Base-by-base conservation (phyloP, 768 basidiomycete species). In the Amanita phalloides region DNA sequence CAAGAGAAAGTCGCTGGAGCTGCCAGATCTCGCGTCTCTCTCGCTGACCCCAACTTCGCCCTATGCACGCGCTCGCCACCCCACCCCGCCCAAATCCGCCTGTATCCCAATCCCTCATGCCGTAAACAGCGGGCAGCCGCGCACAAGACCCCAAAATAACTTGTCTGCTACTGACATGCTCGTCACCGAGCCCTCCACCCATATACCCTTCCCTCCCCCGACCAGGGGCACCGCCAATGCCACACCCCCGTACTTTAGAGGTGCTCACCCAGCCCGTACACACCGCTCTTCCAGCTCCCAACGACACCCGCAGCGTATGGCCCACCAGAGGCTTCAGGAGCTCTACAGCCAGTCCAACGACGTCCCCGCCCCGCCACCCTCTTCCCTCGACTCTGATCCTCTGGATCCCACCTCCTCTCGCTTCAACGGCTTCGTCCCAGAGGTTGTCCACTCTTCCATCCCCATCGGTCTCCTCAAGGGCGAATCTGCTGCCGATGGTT, bases 1-100 rank as follows among this genome's bases (percentile, higher is more conserved):
- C 20, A 86, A 82, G 72, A 86, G 84, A 67, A 79, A 74, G 61
- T 84, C 82, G 0, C 77, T 89, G 17, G 84, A 89, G 62, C 73
- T 89, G 23, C 86, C 86, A 49, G 86, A 87, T 70, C 79, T 89
- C 33, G 72, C 68, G 14, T 67, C 66, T 3, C 61, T 73, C 6
- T 60, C 68, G 1, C 48, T 64, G n/a, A 57, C 63, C 2, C 56
- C 59, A 10, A 9, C 37, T 49, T 51, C 51, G 7, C 51, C 51
- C n/a, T 45, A 45, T 35, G 25, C 21, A 28, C 54, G 47, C 46
- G 47, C 53, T 35, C 47, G 53, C 50, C 49, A 56, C 49, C 48
- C 56, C 42, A 53, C 55, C 44, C 58, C 65, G 1, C 55, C 66
- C 4, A 69, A 67, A 44, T 66, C 68, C 3, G 62, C 65, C 17